A percentile compares a stretch with the other conserved stretches of the same genome.
Conservation (phyloP, 2,329 filamentous ascomycete species). For the Aspergillus niger region DNA sequence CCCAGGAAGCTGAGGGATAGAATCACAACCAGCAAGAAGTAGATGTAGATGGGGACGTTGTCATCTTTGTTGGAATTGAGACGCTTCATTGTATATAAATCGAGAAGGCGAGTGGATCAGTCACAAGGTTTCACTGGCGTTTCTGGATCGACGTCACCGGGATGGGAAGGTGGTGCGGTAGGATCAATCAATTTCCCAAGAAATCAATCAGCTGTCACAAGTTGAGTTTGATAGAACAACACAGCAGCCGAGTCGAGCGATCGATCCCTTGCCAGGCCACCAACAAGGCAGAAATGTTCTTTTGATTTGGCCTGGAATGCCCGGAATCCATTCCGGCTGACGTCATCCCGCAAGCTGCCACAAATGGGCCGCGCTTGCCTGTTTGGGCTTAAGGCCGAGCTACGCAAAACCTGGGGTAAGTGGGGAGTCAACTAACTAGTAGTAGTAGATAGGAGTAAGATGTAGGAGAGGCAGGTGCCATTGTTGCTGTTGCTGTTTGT, state of each 20-base stretch:
- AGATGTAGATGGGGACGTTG: slow-evolving; percentile 30
- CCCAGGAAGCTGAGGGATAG: slow-evolving; percentile 30
- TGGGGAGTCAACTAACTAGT: neutral
- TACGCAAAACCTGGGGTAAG: slow-evolving; percentile 9
- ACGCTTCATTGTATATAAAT: slow-evolving; percentile 22
- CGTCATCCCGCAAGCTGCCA: slow-evolving; percentile 21
- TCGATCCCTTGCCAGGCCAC: no score
- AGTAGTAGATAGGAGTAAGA: neutral
- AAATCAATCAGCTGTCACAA: no score
- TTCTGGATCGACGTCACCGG: slow-evolving; percentile 23
- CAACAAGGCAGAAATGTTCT: no score
- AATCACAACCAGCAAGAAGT: slow-evolving; percentile 30
- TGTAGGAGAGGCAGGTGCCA: neutral
- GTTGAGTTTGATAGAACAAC: no score
- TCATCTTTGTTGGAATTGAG: slow-evolving; percentile 29
- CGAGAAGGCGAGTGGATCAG: neutral
- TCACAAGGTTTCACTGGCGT: slow-evolving; percentile 8
- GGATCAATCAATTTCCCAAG: no score
- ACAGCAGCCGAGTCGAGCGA: no score
- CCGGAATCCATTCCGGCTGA: slow-evolving; percentile 12
- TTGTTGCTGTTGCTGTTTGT: neutral
- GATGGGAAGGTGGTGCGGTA: neutral
- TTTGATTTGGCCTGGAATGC: neutral
- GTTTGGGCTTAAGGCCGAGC: neutral
- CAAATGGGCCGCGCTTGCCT: neutral